These are phyloP conservation scores for Neoscytalidium dimidiatum DNA, from an alignment of 2,329 filamentous ascomycete genomes.

Conservation along the genomic window DNA sequence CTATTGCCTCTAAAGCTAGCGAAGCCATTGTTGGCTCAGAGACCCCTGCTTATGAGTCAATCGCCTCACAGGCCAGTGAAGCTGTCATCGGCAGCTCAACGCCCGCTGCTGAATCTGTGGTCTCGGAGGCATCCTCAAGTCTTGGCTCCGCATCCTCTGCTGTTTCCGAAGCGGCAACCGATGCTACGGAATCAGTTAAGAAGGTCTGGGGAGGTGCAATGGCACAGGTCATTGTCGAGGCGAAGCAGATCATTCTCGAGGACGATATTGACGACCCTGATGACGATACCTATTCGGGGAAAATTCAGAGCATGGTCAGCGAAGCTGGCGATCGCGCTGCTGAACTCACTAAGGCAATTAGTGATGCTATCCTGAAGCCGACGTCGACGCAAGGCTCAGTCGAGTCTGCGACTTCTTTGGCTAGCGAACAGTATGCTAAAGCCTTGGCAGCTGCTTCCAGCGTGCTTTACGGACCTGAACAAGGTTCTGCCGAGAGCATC, in stretches of 20 bases:
- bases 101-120: slow-evolving; percentile 21
- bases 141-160: slow-evolving; percentile 23
- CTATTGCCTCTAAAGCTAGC: slow-evolving; percentile 43
- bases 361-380: slow-evolving; percentile 54
- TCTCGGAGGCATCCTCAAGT: slow-evolving; percentile 21
- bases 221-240: slow-evolving; percentile 52
- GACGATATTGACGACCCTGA: slow-evolving; percentile 51
- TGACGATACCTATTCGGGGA: slow-evolving; percentile 50
- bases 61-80: slow-evolving; percentile 37
- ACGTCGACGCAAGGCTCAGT: slow-evolving; percentile 49
- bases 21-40: slow-evolving; percentile 47
- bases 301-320: slow-evolving; percentile 53
- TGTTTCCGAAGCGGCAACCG: slow-evolving; percentile 25
- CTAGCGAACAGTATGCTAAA: slow-evolving; percentile 58
- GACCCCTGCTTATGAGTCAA: slow-evolving; percentile 46
- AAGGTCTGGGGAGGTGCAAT: slow-evolving; percentile 59
- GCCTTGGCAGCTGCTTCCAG: slow-evolving; percentile 60
- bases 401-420: slow-evolving; percentile 55
- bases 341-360: slow-evolving; percentile 57
- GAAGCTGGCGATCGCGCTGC: slow-evolving; percentile 56
- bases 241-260: slow-evolving; percentile 49
- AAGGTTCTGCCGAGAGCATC: slow-evolving; percentile 45
- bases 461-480: slow-evolving; percentile 54
- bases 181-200: slow-evolving; percentile 38
- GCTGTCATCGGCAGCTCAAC: slow-evolving; percentile 24